These are phyloP conservation scores for Lanmaoa rubissima DNA, from an alignment of 768 basidiomycete species.

Conservation along the genomic window DNA sequence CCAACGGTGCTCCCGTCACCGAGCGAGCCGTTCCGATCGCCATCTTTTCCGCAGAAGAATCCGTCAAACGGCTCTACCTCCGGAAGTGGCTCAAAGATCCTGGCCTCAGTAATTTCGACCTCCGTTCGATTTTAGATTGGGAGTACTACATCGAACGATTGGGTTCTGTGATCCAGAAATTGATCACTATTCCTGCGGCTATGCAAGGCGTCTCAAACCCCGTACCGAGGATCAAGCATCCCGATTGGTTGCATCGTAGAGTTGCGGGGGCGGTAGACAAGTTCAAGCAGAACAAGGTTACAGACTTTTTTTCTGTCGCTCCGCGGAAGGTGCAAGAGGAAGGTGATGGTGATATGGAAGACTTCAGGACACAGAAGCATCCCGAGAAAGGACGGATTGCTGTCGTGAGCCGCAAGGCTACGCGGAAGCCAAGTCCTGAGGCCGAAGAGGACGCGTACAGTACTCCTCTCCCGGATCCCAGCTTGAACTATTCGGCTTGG, in stretches of 20 bases:
- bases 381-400: conserved; percentile 44
- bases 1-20: conserved; percentile 90
- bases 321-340: conserved; percentile 12
- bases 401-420: conserved; percentile 50
- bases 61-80: conserved; percentile 84
- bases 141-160: conserved; percentile 96
- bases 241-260: conserved; percentile 93
- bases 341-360: conserved; percentile 58
- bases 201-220: conserved; percentile 98
- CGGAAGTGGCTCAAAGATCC: conserved; percentile 98
- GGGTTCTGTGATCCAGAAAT: conserved; percentile 96
- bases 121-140: conserved; percentile 96
- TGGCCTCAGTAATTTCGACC: conserved; percentile 79
- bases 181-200: conserved; percentile 98
- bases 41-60: conserved; percentile 95
- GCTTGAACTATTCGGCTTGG: conserved; percentile 69
- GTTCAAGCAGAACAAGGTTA: conserved; percentile 97
- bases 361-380: conserved; percentile 36
- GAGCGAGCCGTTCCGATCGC: conserved; percentile 96
- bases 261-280: conserved; percentile 90
- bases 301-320: conserved; percentile 74
- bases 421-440: conserved; percentile 45
- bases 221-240: conserved; percentile 92
- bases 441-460: conserved; percentile 24
- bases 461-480: conserved; percentile 60